Conservation (phyloP, 768 basidiomycete species). For the Pulveroboletus sp. region DNA sequence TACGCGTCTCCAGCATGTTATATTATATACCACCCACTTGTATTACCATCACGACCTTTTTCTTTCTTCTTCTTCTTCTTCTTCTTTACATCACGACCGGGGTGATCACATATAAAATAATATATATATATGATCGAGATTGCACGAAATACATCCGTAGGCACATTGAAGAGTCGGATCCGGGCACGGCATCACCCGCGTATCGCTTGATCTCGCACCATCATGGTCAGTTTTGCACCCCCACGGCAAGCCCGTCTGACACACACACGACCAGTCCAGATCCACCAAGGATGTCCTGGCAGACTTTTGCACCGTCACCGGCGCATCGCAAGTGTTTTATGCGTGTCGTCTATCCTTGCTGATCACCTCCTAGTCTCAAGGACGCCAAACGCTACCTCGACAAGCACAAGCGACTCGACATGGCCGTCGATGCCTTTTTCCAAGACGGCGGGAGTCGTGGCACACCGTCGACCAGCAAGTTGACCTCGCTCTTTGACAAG, state of each 20-base stretch:
- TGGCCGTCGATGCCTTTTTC: constrained; percentile 74
- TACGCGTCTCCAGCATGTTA: background rate
- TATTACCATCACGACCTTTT: too few relatives aligned
- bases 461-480: constrained; percentile 40
- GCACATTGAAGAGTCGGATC: too few relatives aligned
- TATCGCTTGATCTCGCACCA: constrained; percentile 6
- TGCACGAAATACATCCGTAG: too few relatives aligned
- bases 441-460: constrained; percentile 36
- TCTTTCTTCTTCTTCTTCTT: constrained; percentile 13
- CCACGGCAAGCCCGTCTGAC: background rate
- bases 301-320: constrained; percentile 67
- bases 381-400: constrained; percentile 72
- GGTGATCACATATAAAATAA: constrained; percentile 7
- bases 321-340: constrained; percentile 53
- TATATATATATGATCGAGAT: constrained; percentile 9
- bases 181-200: background rate
- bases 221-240: constrained; percentile 24
- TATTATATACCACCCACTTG: background rate
- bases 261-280: constrained; percentile 22
- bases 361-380: constrained; percentile 28
- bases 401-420: constrained; percentile 65
- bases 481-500: constrained; percentile 57
- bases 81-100: background rate
- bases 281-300: constrained; percentile 42
- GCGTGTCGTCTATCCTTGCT: background rate